Base-by-base conservation (phyloP, 176 grass and related monocot genomes). In the Aegilops umbellulata region DNA sequence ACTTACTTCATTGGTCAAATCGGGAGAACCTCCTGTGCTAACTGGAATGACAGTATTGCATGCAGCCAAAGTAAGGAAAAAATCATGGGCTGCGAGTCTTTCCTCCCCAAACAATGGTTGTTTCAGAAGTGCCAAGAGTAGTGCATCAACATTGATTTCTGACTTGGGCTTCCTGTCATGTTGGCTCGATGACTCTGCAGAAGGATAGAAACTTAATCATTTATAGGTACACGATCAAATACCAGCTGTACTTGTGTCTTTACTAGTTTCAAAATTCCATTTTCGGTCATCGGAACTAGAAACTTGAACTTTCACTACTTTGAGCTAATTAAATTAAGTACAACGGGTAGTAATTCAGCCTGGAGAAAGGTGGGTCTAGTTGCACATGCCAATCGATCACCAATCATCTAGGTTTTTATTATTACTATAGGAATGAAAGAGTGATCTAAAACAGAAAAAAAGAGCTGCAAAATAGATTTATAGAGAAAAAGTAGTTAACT, bases 41-140 rank as follows among this genome's bases (percentile, higher is more conserved):
- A 99, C 93, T 88, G 97, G 97, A 80, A 99, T 93, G 51, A 99
- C 97, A 69, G 97, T 97, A 76, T 99, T 99, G 87, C 97, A 99
- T 61, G 97, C 97, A 87, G 97, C 90, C 85, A 99, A 84, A 74
- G 97, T 99, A 70, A 99, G 94, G 61, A 99, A 99, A 86, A 99
- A 99, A 82, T 99, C 90, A 85, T 99, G 94, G 69, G 97, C 92
- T 70, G 92, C 85, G 88, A 90, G 79, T 85, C 94, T 96, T 86
- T 99, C 94, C 80, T 96, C 94, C 63, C 84, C 92, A 84, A 86
- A 39, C 77, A 96, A 90, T 61, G 89, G 82, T 88, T 86, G 83
- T 58, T 83, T 90, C 84, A 99, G 91, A 89, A 99, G 70, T 76
- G 60, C 32, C 57, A 77, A 38, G 23, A 99, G 92, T 80, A 80